Evolutionary conservation across 495 filamentous ascomycete species (phyloP), one percentile per base, ranked within the genome.

Genomic region (Penicillium tannophilum): DNA sequence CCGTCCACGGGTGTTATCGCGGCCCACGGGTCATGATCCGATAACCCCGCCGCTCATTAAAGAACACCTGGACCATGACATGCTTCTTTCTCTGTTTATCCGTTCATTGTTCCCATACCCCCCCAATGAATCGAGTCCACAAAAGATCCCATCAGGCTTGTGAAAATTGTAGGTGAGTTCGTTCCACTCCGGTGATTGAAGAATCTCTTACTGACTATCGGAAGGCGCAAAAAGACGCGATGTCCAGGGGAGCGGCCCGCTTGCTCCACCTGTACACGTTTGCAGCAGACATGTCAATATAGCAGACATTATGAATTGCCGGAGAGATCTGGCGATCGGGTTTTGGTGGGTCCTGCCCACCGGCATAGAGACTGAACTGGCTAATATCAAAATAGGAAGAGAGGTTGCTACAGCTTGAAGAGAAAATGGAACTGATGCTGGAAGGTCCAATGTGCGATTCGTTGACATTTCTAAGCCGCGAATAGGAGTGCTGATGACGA

Each of bases 181-280:
- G 19, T 56, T 48, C 9, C 4, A 43, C 35, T 0, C 23, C 39
- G 12, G 23, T 47, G 10, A 19, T 23, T 20, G n/a, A 46, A 41
- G 6, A 26, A 54, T 42, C 17, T 20, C n/a, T n/a, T 39, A 10
- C 28, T 46, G 10, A 52, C 36, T 48, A 11, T 31, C 20, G 6
- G 16, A 39, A 78, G 74, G 60, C 58, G 75, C 53, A 78, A 79
- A 60, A 79, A 79, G 58, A 76, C 67, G n/a, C 67, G 76, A 45
- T 79, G 76, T 61, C 76, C 76, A 8, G 76, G 74, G 19, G 76
- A 79, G 60, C 69, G 67, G 36, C 76, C 76, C 12, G 64, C 67
- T 10, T 79, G 76, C 51, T 79, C 76, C 31, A 76, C 66, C 35
- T 79, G 76, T 45, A 61, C 71, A 11, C 72, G 76, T 14, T 69